Base-by-base conservation (phyloP, 2,329 filamentous ascomycete genomes). In the Hirsutella rhossiliensis region DNA sequence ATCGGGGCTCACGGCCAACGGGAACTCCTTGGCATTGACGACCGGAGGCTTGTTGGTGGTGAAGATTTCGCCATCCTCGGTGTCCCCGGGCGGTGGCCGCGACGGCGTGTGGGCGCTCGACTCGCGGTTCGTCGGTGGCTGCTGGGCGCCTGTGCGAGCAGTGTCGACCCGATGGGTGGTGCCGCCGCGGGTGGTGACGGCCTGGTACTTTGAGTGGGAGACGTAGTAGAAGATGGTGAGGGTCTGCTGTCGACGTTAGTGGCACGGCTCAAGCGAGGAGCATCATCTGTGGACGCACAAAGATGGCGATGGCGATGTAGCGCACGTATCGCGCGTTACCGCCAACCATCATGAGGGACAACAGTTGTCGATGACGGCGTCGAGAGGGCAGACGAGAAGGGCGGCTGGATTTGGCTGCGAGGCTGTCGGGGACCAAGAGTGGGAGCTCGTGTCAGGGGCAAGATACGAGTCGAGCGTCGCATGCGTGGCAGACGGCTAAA, bases 201-300 rank as follows among this genome's bases (percentile, higher is more conserved):
- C 62, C 44, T 73, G 63, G 52, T 74, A 68, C 44, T 62, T 67
- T 37, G 72, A 73, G 50, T 69, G 67, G 45, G 86, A 84, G 58
- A 94, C 78, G 66, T 90, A 87, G 68, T 90, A 92, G 62, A 95
- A 75, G 49, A 94, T 71, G 50, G 80, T 71, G 50, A 94, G 64
- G 45, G 78, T 68, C 77, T 80, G 15, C 9, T 78, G 9, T 11
- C 15, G 31, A 32, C 32, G 51, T 57, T 42, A 56, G 55, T 41
- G 27, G 18, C 11, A 7, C 18, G 17, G 11, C 7, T 3, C 6
- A 30, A 11, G 27, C 7, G 2, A 23, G 18, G 11, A 13, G 8
- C 3, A 40, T 18, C 18, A n/a, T 18, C 18, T 29, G 9, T 11
- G 36, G 38, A 73, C 83, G 60, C 76, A 94, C 89, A 59, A 94